Conservation (phyloP, 495 filamentous ascomycete species). For the Penicillium subrubescens region DNA sequence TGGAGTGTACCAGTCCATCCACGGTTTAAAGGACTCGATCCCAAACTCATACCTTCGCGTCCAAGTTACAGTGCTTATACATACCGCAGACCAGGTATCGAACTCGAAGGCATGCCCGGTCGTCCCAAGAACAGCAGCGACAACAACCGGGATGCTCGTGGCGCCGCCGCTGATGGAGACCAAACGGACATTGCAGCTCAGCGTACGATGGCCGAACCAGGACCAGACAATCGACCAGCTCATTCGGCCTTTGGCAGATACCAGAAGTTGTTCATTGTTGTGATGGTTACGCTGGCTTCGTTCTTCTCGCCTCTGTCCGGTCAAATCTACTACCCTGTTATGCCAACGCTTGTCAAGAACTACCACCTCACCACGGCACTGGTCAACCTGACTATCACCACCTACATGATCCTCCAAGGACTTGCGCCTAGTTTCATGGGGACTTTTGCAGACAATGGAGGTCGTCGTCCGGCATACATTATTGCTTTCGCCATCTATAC, state of each 20-base stretch:
- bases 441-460: constrained; percentile 41
- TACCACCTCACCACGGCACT: constrained; percentile 32
- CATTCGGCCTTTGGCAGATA: constrained; percentile 56
- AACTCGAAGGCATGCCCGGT: not conserved
- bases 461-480: constrained; percentile 43
- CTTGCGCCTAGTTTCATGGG: constrained; percentile 46
- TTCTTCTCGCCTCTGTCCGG: constrained; percentile 63
- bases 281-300: constrained; percentile 53
- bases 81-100: not conserved
- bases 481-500: constrained; percentile 43
- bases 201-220: not conserved
- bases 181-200: not conserved
- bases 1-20: not conserved
- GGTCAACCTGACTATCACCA: constrained; percentile 49
- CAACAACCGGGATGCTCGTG: not conserved
- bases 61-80: not conserved
- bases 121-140: not conserved
- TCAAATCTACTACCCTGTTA: constrained; percentile 53
- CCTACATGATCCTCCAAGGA: constrained; percentile 50
- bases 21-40: not conserved
- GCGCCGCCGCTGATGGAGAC: not conserved
- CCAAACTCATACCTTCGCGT: not conserved
- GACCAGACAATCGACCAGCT: not conserved
- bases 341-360: constrained; percentile 4
- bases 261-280: constrained; percentile 61